Evolutionary conservation across 2,329 filamentous ascomycete species (phyloP).

Genomic region (Gaeumannomyces tritici): DNA sequence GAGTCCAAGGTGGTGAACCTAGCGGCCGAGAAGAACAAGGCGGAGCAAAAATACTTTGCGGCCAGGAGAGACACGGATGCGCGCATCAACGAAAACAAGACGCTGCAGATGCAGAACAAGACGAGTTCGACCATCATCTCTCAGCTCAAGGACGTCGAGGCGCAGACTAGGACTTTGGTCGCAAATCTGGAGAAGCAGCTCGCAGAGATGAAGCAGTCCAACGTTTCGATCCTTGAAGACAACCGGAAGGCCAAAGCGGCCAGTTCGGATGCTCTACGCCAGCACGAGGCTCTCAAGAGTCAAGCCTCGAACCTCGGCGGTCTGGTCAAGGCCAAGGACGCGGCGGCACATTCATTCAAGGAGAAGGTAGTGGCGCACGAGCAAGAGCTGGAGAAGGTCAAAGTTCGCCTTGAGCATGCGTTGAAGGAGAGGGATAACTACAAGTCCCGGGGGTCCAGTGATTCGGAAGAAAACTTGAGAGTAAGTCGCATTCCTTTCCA

Average conservation of each 20-base stretch:
- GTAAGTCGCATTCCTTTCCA: constrained; percentile 42
- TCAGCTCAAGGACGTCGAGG: constrained; percentile 84
- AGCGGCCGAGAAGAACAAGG: constrained; percentile 85
- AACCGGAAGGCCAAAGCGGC: constrained; percentile 67
- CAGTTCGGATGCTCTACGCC: constrained; percentile 58
- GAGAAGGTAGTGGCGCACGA: constrained; percentile 55
- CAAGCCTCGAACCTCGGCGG: constrained; percentile 71
- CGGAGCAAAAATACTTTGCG: constrained; percentile 95
- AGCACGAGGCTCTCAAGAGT: constrained; percentile 60
- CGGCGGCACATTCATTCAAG: constrained; percentile 37
- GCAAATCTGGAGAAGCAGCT: constrained; percentile 87
- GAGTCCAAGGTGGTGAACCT: constrained; percentile 71
- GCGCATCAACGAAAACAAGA: constrained; percentile 68
- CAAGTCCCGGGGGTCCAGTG: constrained; percentile 77
- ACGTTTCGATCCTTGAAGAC: constrained; percentile 61
- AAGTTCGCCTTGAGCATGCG: constrained; percentile 65
- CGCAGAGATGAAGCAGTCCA: constrained; percentile 69
- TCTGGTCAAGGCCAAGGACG: constrained; percentile 67
- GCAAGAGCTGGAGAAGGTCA: constrained; percentile 70
- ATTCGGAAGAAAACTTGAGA: constrained; percentile 76
- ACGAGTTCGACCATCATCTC: constrained; percentile 92
- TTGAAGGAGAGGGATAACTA: constrained; percentile 78
- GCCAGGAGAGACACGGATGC: constrained; percentile 91
- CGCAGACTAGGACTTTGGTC: constrained; percentile 63
- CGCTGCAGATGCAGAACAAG: constrained; percentile 70